phyloP scores from a whole-genome alignment of 768 basidiomycete species.

The Lactarius pseudohatsudake region DNA sequence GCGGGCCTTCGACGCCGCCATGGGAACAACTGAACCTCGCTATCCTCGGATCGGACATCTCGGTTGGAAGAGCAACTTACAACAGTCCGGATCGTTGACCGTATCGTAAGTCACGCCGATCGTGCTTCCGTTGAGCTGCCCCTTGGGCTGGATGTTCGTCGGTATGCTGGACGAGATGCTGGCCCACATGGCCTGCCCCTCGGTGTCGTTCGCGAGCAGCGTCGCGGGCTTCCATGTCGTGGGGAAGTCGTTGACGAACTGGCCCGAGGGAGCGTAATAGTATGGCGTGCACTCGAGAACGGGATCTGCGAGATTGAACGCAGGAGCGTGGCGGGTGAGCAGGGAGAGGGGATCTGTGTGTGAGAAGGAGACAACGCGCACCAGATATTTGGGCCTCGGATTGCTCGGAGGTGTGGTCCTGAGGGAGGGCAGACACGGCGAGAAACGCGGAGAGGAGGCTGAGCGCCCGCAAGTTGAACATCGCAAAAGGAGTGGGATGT shows the following conservation, averaged over 20 bases:
- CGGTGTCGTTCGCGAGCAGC: conserved; percentile 20
- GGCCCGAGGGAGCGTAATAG: conserved; percentile 17
- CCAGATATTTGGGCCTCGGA: conserved; percentile 25
- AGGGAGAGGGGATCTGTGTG: not conserved
- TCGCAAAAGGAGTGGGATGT: not conserved
- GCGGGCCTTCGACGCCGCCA: not conserved
- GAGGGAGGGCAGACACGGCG: conserved; percentile 9
- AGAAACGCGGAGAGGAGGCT: conserved; percentile 8
- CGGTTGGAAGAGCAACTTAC: conserved; percentile 13
- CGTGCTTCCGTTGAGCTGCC: conserved; percentile 7
- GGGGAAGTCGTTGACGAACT: conserved; percentile 12
- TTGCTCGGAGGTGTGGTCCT: conserved; percentile 22
- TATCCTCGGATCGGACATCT: not conserved
- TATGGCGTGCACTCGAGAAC: conserved; percentile 23
- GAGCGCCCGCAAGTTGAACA: not conserved
- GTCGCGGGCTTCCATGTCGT: conserved; percentile 21
- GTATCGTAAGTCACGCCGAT: conserved; percentile 19
- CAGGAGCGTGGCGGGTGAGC: not conserved
- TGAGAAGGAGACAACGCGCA: not conserved
- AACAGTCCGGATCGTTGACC: conserved; percentile 26
- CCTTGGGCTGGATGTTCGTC: conserved; percentile 44
- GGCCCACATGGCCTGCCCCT: conserved; percentile 41
- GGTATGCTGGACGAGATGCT: conserved; percentile 47
- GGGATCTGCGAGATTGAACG: conserved; percentile 10
- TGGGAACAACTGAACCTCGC: not conserved